Evolutionary conservation across 352 stramenopile genomes (phyloP).

Genomic region (Thalassiosira exigua): DNA sequence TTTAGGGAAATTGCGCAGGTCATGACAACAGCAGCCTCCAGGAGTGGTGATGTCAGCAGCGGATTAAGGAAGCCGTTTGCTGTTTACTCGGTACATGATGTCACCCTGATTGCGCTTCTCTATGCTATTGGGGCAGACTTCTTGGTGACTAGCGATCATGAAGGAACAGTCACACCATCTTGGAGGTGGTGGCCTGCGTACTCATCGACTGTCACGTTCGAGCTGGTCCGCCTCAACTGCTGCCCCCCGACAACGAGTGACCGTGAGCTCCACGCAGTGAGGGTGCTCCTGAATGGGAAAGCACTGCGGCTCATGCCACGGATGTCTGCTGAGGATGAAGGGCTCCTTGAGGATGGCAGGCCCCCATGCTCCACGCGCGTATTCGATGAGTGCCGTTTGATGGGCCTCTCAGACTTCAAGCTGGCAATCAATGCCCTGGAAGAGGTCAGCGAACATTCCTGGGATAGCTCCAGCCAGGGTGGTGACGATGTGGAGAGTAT

Average conservation of each 20-base stretch:
- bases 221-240: constrained; percentile 60
- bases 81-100: constrained; percentile 75
- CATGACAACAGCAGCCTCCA: constrained; percentile 25
- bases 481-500: neutral
- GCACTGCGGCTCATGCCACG: constrained; percentile 53
- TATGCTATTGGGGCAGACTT: constrained; percentile 77
- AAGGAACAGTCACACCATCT: constrained; percentile 7
- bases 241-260: constrained; percentile 9
- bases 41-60: constrained; percentile 1
- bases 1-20: constrained; percentile 61
- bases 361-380: constrained; percentile 13
- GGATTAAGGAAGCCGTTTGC: constrained; percentile 56
- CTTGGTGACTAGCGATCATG: constrained; percentile 51
- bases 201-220: constrained; percentile 66
- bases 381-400: constrained; percentile 50
- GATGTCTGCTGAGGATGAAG: constrained; percentile 39
- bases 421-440: constrained; percentile 62
- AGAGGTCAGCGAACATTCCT: constrained; percentile 30
- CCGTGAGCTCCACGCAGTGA: constrained; percentile 44
- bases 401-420: constrained; percentile 61
- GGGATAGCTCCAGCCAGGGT: no score
- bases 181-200: constrained; percentile 76
- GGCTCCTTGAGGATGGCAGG: constrained; percentile 39
- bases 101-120: constrained; percentile 72
- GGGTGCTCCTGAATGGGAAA: constrained; percentile 70